Conservation (phyloP, 2,329 filamentous ascomycete genomes). For the Apiospora rasikravindrae region DNA sequence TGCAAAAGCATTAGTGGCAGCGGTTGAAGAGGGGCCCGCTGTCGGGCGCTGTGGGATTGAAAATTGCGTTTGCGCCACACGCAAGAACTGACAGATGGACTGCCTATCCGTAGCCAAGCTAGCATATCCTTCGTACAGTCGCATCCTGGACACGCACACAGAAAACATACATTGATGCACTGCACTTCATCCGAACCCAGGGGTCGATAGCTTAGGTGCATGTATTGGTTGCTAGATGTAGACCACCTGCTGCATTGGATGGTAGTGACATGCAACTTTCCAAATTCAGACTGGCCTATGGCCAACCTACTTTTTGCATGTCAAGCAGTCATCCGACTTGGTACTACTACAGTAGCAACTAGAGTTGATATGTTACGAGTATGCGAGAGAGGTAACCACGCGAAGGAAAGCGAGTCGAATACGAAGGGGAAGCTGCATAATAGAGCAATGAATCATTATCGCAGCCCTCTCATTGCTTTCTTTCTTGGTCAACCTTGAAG, state of each 20-base stretch:
- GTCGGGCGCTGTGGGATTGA: background rate
- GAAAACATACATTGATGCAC: background rate
- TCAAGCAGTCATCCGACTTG: background rate
- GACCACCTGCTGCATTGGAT: background rate
- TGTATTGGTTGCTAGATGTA: background rate
- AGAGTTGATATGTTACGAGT: too few relatives aligned
- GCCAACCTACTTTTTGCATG: background rate
- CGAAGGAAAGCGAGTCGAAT: too few relatives aligned
- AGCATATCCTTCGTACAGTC: background rate
- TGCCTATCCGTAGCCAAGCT: background rate
- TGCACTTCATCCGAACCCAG: background rate
- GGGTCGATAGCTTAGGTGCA: background rate
- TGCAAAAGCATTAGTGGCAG: background rate
- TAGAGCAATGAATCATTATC: too few relatives aligned
- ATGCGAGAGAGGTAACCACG: too few relatives aligned
- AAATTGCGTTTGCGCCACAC: slow-evolving; percentile 8
- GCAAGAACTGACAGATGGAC: background rate
- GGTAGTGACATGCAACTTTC: background rate
- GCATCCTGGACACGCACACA: background rate
- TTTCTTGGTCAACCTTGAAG: too few relatives aligned
- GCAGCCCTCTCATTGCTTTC: too few relatives aligned
- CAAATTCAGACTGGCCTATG: background rate
- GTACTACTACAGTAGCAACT: background rate
- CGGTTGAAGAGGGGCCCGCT: background rate
- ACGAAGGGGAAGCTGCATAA: too few relatives aligned